Base-by-base conservation (phyloP, 2,329 filamentous ascomycete species). In the Fusarium citri region DNA sequence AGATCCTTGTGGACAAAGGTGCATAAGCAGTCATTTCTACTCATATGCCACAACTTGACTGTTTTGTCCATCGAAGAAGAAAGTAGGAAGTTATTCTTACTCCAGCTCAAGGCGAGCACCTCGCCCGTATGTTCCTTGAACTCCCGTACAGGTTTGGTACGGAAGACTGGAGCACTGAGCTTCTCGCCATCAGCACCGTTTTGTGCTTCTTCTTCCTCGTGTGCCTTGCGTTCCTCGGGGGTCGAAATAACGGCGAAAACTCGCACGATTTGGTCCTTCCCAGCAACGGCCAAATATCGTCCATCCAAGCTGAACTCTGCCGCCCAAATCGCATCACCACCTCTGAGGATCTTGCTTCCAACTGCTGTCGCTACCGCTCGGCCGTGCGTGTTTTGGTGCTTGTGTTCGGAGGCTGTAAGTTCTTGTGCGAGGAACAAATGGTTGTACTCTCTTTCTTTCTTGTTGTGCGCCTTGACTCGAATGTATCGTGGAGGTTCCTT, bases 41-140 rank as follows among this genome's bases (percentile, higher is more conserved):
- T 95, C 67, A 96, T 86, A 80, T 99, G 96, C 95, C 96, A 99
- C 49, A 99, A 80, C 16, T 94, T 88, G 15, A 99, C 96, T 0
- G 94, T 97, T 83, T 98, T 98, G 78, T 99, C 96, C 94, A 98
- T 98, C 0, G 94, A 97, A 0, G 94, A 97, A 6, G 95, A 98
- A 18, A 99, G 85, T 28, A 99, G 81, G 73, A 99, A 99, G 78
- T 97, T 97, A 80, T 99, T 99, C 85, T 98, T 99, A 83, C 95
- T 98, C 96, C 96, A 99, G 78, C 93, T 97, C 64, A 99, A 80
- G 77, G 97, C 95, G 69, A 99, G 82, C 8, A 99, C 89, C 72
- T 97, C 94, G 18, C 92, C 91, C 1, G 89, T 91, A 77, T 99
- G 96, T 7, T 94, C 94, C 56, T 87, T 83, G 70, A 96, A 98